Evolutionary conservation across 73 alveolate genomes (phyloP).

Genomic region (Paramecium primaurelia): DNA sequence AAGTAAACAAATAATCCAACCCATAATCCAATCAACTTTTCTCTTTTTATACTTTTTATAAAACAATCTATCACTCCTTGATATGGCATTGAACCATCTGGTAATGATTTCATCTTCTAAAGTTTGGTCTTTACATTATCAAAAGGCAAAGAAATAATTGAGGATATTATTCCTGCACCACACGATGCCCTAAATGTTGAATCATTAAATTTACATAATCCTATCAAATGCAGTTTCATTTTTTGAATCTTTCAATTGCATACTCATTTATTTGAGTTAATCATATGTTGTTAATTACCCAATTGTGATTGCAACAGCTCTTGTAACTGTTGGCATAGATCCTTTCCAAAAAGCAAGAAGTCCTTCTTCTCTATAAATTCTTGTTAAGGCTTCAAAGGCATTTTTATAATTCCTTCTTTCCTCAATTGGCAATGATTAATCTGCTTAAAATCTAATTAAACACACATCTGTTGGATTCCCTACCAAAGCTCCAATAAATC

Average conservation of each 20-base stretch:
- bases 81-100: conserved; percentile 76
- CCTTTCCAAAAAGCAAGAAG: conserved; percentile 59
- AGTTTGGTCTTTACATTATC: conserved; percentile 80
- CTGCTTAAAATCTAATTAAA: conserved; percentile 36
- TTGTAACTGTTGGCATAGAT: conserved; percentile 37
- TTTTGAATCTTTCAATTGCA: background rate
- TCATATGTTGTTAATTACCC: conserved; percentile 75
- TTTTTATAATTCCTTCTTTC: conserved; percentile 19
- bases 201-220: background rate
- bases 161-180: conserved; percentile 73
- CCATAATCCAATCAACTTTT: conserved; percentile 76
- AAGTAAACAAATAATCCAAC: conserved; percentile 79
- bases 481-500: conserved; percentile 54
- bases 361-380: conserved; percentile 49
- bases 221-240: background rate
- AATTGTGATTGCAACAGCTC: background rate
- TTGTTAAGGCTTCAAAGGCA: conserved; percentile 40
- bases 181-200: conserved; percentile 36
- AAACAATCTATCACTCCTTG: conserved; percentile 69
- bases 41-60: conserved; percentile 62
- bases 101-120: conserved; percentile 67
- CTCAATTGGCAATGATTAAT: background rate
- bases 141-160: conserved; percentile 75
- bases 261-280: conserved; percentile 73
- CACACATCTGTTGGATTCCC: conserved; percentile 56